Conservation (phyloP, 371 early-diverging fungal genomes). For the Fennellomyces sp. region DNA sequence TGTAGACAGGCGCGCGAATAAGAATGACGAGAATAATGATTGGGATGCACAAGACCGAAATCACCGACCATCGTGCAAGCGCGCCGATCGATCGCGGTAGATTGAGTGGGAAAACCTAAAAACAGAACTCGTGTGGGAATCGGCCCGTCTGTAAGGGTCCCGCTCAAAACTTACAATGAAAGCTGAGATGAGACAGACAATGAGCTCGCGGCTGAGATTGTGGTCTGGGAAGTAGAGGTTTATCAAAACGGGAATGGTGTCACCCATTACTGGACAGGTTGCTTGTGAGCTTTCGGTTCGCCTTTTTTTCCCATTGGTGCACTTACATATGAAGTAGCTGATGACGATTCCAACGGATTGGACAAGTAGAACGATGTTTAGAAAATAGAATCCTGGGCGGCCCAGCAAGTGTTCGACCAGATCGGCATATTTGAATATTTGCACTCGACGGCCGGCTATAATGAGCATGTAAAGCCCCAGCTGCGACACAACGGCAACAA, state of each 20-base stretch:
- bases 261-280: slow-evolving; percentile 21
- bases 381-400: slow-evolving; percentile 34
- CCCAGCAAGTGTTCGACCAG: slow-evolving; percentile 49
- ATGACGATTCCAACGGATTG: slow-evolving; percentile 40
- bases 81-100: slow-evolving; percentile 50
- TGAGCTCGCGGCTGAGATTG: slow-evolving; percentile 2
- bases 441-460: slow-evolving; percentile 39
- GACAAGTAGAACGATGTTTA: slow-evolving; percentile 41
- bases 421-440: slow-evolving; percentile 43
- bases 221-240: slow-evolving; percentile 25
- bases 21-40: slow-evolving; percentile 40
- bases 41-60: slow-evolving; percentile 46
- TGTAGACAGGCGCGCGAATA: slow-evolving; percentile 47
- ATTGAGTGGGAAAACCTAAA: slow-evolving; percentile 39
- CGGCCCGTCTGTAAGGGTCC: too few relatives aligned
- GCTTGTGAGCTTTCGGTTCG: too few relatives aligned
- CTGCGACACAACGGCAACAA: slow-evolving; percentile 42
- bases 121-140: not conserved
- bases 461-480: slow-evolving; percentile 46
- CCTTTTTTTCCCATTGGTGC: not conserved
- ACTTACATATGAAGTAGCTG: slow-evolving; percentile 40
- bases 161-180: slow-evolving; percentile 30
- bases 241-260: slow-evolving; percentile 45
- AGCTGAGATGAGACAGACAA: slow-evolving; percentile 3
- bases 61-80: slow-evolving; percentile 41